phyloP scores from a whole-genome alignment of 2,329 filamentous ascomycete genomes.

The Stagonosporopsis rhizophila region DNA sequence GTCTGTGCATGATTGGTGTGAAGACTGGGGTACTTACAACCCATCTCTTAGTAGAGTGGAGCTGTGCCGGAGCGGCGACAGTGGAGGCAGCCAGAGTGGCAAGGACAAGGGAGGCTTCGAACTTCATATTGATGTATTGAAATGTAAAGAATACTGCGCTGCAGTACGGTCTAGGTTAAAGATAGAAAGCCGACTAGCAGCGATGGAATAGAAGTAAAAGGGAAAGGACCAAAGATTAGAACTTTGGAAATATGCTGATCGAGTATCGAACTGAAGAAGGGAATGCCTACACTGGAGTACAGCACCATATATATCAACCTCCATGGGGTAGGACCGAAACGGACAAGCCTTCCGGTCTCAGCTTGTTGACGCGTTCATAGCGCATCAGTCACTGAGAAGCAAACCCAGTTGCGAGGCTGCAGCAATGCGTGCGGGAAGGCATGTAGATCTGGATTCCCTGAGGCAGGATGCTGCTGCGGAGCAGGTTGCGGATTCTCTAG shows the following conservation, averaged over 20 bases:
- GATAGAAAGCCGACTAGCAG: conserved; percentile 39
- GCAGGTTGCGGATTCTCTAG: conserved; percentile 24
- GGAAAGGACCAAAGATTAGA: conserved; percentile 15
- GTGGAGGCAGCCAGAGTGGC: conserved; percentile 36
- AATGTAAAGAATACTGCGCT: conserved; percentile 29
- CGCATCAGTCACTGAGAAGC: conserved; percentile 16
- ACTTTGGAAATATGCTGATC: conserved; percentile 1
- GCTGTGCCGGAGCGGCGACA: conserved; percentile 36
- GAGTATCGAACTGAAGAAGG: conserved; percentile 20
- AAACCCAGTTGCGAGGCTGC: conserved; percentile 18
- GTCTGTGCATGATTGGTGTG: neutral
- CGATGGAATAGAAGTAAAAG: conserved; percentile 21
- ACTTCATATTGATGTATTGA: conserved; percentile 34
- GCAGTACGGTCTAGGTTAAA: conserved; percentile 30
- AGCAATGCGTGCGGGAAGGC: conserved; percentile 22
- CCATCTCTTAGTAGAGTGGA: conserved; percentile 31
- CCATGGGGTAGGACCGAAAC: conserved; percentile 18
- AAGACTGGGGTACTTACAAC: conserved; percentile 27
- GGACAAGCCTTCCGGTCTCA: conserved; percentile 10
- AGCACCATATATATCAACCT: conserved; percentile 18
- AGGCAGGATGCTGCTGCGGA: conserved; percentile 29
- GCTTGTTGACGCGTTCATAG: conserved; percentile 16
- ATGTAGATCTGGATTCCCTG: conserved; percentile 23
- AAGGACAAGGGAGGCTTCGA: conserved; percentile 35
- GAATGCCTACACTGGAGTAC: neutral